A percentile compares a stretch with the other conserved stretches of the same genome.
Conservation (phyloP, 1,139 yeast species). For the Hyphopichia wangnamkhiaoensis region DNA sequence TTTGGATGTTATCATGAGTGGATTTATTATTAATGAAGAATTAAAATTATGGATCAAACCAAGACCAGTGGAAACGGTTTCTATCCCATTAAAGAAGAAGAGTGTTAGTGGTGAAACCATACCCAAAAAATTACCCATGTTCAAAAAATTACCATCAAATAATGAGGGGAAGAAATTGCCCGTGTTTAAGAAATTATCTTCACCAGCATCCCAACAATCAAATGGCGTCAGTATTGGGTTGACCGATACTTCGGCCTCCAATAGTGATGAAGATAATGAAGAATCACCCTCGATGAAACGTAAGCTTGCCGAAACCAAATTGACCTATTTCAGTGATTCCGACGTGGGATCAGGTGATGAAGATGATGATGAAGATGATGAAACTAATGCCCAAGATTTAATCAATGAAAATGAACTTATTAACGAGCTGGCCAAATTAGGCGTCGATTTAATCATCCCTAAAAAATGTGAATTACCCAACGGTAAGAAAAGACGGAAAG, state of each 20-base stretch:
- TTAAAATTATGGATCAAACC: slow-evolving; percentile 47
- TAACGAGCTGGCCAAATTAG: slow-evolving; percentile 21
- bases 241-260: slow-evolving; percentile 45
- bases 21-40: slow-evolving; percentile 50
- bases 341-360: slow-evolving; percentile 43
- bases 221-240: slow-evolving; percentile 26
- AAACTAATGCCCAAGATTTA: slow-evolving; percentile 34
- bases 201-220: slow-evolving; percentile 11
- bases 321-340: slow-evolving; percentile 53
- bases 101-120: slow-evolving; percentile 7
- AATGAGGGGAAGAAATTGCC: slow-evolving; percentile 19
- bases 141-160: slow-evolving; percentile 13
- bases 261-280: slow-evolving; percentile 37
- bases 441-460: slow-evolving; percentile 44
- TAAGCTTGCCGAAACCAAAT: slow-evolving; percentile 48
- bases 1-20: slow-evolving; percentile 62
- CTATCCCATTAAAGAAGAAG: slow-evolving; percentile 30
- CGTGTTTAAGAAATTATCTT: slow-evolving; percentile 27
- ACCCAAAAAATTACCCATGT: slow-evolving; percentile 10
- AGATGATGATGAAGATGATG: slow-evolving; percentile 40
- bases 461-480: slow-evolving; percentile 49
- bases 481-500: slow-evolving; percentile 74
- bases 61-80: slow-evolving; percentile 27
- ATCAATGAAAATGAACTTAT: slow-evolving; percentile 48
- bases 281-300: slow-evolving; percentile 41